Evolutionary conservation across 1,284 basidiomycete genomes (phyloP), one percentile per base, ranked within the genome.

Genomic region (Trametes sp.): DNA sequence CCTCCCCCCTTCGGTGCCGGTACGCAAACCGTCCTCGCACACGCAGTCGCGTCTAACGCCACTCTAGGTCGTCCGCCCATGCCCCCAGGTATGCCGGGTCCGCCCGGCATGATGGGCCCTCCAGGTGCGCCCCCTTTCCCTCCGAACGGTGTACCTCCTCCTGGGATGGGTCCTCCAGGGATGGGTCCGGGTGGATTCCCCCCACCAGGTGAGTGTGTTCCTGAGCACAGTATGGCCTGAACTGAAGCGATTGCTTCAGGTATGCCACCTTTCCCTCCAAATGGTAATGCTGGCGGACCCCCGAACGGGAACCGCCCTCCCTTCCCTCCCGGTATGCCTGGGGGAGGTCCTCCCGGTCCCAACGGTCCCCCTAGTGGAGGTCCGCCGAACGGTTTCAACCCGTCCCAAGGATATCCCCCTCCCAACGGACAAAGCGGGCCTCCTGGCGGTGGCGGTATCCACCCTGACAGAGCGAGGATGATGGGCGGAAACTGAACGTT

Each of bases 381-480:
- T 28, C 73, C 77, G 29, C 76, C 76, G 4, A 68, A 73, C 54
- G 78, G 75, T 31, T 72, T 76, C 50, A 69, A 78, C 55, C 75
- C 73, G 16, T 73, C 73, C 61, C 75, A 77, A 64, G 80, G 72
- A n/a, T 70, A 70, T 19, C 64, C 77, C 23, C 56, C 68, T n/a
- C 71, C 69, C 14, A 62, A 62, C 26, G 48, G 46, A 58, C 70
- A 68, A 42, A 35, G 38, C 24, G 69, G 45, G 54, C 64, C 66
- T 10, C 77, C 80, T 23, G 76, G 75, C 21, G 79, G 80, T 51
- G 77, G 80, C 23, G 89, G 85, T 31, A 92, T 95, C 68, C 94
- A 95, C 77, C 94, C 94, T n/a, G 93, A 95, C 77, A 84, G 93
- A 64, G 70, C 93, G 74, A 83, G 92, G 63, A 94, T 95, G 92